A percentile compares a stretch with the other conserved stretches of the same genome.
phyloP scores from a whole-genome alignment of 2,329 filamentous ascomycete species.

The Zelopaecilomyces penicillatus region DNA sequence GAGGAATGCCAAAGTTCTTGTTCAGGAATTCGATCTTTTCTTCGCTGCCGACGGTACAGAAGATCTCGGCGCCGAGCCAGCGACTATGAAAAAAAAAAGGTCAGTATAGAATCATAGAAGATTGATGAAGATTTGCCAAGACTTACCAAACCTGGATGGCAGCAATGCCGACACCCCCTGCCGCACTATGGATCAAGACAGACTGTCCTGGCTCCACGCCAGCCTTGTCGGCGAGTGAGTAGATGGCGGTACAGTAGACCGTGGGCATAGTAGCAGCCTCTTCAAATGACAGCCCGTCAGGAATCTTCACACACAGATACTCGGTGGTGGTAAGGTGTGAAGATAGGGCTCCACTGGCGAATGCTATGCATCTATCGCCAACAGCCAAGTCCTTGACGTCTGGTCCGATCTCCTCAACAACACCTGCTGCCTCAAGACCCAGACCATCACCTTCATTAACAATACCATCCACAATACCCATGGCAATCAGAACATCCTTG shows the following conservation, averaged over 20 bases:
- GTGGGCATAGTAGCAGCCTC: constrained; percentile 5
- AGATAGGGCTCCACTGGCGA: not conserved
- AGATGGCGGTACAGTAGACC: constrained; percentile 22
- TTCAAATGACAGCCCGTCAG: not conserved
- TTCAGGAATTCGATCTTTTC: constrained; percentile 16
- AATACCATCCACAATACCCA: constrained; percentile 15
- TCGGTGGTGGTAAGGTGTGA: not conserved
- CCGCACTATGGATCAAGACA: constrained; percentile 27
- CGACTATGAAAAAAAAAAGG: not conserved
- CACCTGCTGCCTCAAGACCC: constrained; percentile 20
- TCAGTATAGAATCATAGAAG: too few relatives aligned
- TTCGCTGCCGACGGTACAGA: constrained; percentile 17
- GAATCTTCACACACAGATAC: constrained; percentile 1
- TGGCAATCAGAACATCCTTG: constrained; percentile 27
- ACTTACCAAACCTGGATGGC: constrained; percentile 19
- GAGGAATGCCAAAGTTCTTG: constrained; percentile 8
- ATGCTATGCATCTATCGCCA: not conserved
- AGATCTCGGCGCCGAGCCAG: constrained; percentile 25
- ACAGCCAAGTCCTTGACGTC: constrained; percentile 3
- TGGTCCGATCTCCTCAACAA: constrained; percentile 18
- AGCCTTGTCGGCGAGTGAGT: constrained; percentile 22
- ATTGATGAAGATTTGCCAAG: too few relatives aligned
- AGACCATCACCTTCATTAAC: not conserved
- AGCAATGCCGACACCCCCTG: constrained; percentile 25
- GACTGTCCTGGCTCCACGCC: constrained; percentile 18